Evolutionary conservation across 2,329 filamentous ascomycete genomes (phyloP), one percentile per base, ranked within the genome.

Genomic region (Colletotrichum sp.): DNA sequence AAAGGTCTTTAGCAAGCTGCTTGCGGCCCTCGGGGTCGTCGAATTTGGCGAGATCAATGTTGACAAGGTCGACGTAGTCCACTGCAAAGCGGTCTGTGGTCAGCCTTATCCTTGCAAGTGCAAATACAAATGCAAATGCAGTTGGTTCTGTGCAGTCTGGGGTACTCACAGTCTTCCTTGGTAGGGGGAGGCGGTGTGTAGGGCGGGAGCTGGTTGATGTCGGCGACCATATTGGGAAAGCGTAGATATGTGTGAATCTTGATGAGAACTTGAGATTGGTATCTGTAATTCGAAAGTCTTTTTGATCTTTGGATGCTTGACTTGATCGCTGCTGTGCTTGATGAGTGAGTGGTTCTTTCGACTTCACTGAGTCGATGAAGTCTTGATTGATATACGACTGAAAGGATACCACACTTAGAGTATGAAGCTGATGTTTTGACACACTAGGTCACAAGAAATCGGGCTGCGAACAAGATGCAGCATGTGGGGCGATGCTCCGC

Each of bases 51-150:
- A 82, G 77, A 38, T 82, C 80, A 28, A 81, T 69, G 63, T 81
- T 81, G 12, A 80, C 76, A 15, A 82, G 78, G 16, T 81, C 78
- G 57, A 81, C 79, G 76, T 81, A 82, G 68, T 82, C 80, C 73
- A 80, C 78, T 79, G n/a, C 6, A 24, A 26, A 26, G 26, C 24
- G n/a, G 5, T 28, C 13, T 28, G 21, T 16, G 13, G 55, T 58
- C 24, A 58, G 55, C n/a, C 8, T 28, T 28, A 58, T 28, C 16
- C 55, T 10, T 58, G 55, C 24, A 57, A 24, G 36, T 38, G 36
- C 21, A 28, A n/a, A 43, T 43, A 18, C 21, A 26, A n/a, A 43
- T 43, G 38, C 18, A 48, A 48, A 48, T 48, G 38, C 38, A 48
- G 38, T 48, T 48, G 38, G 18, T 48, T 48, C 6, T 5, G 28